Conservation (phyloP, 305 asterid genomes). For the Plantago rigida region DNA sequence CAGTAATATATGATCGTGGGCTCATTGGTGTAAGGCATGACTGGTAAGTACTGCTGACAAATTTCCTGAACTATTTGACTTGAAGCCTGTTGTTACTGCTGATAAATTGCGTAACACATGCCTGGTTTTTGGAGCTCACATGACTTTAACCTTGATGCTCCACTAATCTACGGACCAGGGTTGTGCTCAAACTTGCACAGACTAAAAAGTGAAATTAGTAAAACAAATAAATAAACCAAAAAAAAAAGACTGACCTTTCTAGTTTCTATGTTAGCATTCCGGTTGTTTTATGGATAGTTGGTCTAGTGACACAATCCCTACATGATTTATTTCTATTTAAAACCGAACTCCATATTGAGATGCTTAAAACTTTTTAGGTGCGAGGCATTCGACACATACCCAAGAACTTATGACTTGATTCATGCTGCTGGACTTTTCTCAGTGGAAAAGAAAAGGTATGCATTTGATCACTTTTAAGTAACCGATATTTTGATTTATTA, state of each 20-base stretch:
- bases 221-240: too few relatives aligned
- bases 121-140: background rate
- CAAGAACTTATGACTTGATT: conserved; percentile 76
- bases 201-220: too few relatives aligned
- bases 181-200: too few relatives aligned
- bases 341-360: background rate
- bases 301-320: background rate
- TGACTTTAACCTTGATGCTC: background rate
- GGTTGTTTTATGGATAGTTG: background rate
- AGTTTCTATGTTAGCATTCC: conserved; percentile 6
- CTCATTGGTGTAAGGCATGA: conserved; percentile 86
- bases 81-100: too few relatives aligned
- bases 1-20: conserved; percentile 85
- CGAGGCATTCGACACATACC: conserved; percentile 80
- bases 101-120: background rate
- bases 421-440: conserved; percentile 84
- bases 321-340: conserved; percentile 1
- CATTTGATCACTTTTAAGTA: background rate
- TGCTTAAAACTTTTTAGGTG: conserved; percentile 48
- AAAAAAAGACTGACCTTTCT: too few relatives aligned
- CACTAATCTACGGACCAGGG: too few relatives aligned
- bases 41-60: conserved; percentile 39
- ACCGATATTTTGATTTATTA: background rate
- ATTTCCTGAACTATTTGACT: too few relatives aligned
- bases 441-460: conserved; percentile 55